Conservation (phyloP, 2,329 filamentous ascomycete species). For the Thelonectria blattea region DNA sequence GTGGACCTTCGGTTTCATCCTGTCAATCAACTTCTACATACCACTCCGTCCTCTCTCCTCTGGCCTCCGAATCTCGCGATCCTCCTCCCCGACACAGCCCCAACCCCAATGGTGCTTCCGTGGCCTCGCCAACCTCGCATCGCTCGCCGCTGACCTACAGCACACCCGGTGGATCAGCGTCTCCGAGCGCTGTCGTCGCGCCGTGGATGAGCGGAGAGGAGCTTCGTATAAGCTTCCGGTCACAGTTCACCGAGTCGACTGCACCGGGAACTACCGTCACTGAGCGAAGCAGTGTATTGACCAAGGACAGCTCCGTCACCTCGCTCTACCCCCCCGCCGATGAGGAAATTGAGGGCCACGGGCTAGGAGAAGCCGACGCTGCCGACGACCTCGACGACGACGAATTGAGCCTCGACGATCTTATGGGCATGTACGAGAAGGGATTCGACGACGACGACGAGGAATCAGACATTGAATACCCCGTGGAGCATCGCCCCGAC, state of each 20-base stretch:
- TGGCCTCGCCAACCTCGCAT: constrained; percentile 30
- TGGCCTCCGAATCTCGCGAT: constrained; percentile 50
- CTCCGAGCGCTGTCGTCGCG: constrained; percentile 45
- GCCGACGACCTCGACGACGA: constrained; percentile 53
- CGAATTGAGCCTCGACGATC: constrained; percentile 68
- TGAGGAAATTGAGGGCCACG: constrained; percentile 44
- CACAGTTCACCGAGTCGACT: constrained; percentile 60
- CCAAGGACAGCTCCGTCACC: constrained; percentile 77
- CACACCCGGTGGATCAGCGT: constrained; percentile 46
- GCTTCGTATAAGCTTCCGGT: constrained; percentile 61
- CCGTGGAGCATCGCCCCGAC: constrained; percentile 39
- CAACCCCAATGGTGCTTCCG: constrained; percentile 32
- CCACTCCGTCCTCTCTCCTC: constrained; percentile 46
- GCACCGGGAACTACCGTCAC: constrained; percentile 70
- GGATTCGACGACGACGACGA: constrained; percentile 60
- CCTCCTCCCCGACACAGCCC: constrained; percentile 40
- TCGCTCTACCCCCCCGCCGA: constrained; percentile 54
- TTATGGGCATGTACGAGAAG: constrained; percentile 73
- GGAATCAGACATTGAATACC: constrained; percentile 43
- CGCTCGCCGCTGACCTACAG: constrained; percentile 38
- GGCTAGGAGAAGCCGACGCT: constrained; percentile 29
- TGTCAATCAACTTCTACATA: constrained; percentile 53
- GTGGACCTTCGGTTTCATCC: constrained; percentile 56
- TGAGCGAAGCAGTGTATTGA: constrained; percentile 81
- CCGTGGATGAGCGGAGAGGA: constrained; percentile 60